These are phyloP conservation scores for Saccharomyces hybrid DNA, from an alignment of 1,139 yeast species.

Conservation along the genomic window DNA sequence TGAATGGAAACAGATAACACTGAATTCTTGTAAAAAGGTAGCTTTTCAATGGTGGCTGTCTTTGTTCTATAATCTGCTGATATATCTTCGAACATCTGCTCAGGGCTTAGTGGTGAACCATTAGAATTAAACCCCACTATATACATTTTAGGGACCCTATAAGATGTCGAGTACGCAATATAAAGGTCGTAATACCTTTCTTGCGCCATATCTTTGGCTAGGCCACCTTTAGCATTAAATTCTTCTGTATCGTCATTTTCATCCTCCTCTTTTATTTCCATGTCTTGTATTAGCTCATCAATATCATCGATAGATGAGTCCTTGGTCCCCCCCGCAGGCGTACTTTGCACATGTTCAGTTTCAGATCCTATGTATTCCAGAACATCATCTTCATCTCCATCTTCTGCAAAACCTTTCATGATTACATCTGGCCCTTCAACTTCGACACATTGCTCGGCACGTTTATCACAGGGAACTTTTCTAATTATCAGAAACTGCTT, in stretches of 20 bases:
- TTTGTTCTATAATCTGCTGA: conserved; percentile 86
- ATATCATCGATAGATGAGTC: conserved; percentile 32
- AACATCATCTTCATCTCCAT: conserved; percentile 22
- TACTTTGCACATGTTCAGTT: conserved; percentile 6
- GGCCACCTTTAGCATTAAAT: not conserved
- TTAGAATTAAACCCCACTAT: conserved; percentile 77
- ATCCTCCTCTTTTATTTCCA: conserved; percentile 39
- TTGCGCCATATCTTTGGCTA: conserved; percentile 24
- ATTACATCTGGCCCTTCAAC: conserved; percentile 35
- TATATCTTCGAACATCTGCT: conserved; percentile 91
- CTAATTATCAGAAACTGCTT: conserved; percentile 82
- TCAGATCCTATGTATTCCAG: not conserved
- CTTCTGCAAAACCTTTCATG: conserved; percentile 30
- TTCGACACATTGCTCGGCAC: conserved; percentile 58
- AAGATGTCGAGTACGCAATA: conserved; percentile 88
- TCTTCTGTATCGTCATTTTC: conserved; percentile 37
- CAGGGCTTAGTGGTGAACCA: conserved; percentile 81
- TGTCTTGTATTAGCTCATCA: conserved; percentile 36
- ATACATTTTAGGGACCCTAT: conserved; percentile 92
- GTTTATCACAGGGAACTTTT: conserved; percentile 77
- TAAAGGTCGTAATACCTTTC: conserved; percentile 78
- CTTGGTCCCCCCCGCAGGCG: conserved; percentile 7
- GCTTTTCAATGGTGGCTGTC: conserved; percentile 90
- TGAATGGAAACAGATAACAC: conserved; percentile 80
- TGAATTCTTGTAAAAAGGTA: conserved; percentile 74